Percentiles rank a stretch among this genome's conserved stretches.
These are phyloP conservation scores for Aspergillus fumigatiaffinis DNA, from an alignment of 2,329 filamentous ascomycete genomes.

Conservation along the genomic window DNA sequence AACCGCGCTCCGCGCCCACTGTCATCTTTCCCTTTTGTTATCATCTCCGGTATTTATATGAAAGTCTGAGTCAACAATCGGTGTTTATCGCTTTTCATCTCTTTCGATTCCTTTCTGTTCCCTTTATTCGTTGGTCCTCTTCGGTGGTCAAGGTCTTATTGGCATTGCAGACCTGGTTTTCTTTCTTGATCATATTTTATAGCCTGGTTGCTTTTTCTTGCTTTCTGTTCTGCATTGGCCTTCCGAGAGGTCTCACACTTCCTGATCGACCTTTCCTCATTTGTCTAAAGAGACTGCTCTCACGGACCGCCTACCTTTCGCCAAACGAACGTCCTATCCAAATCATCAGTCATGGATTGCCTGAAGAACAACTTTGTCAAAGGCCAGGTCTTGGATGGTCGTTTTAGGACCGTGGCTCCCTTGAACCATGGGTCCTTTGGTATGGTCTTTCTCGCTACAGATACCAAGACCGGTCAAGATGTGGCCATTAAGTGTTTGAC, in stretches of 20 bases:
- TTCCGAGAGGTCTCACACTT: conserved; percentile 13
- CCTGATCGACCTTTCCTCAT: conserved; percentile 10
- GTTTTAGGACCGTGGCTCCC: conserved; percentile 85
- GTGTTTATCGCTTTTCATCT: conserved; percentile 16
- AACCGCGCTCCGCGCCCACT: conserved; percentile 23
- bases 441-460: conserved; percentile 92
- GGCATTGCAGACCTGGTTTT: conserved; percentile 21
- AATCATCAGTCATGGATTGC: conserved; percentile 30
- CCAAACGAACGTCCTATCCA: conserved; percentile 13
- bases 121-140: conserved; percentile 20
- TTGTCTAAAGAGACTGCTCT: conserved; percentile 1
- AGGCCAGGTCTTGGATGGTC: conserved; percentile 52
- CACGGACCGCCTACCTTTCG: conserved; percentile 3
- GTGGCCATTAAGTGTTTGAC: conserved; percentile 97
- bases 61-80: conserved; percentile 20
- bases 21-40: conserved; percentile 26
- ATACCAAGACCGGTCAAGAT: conserved; percentile 68
- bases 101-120: conserved; percentile 16
- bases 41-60: conserved; percentile 27
- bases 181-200: conserved; percentile 24
- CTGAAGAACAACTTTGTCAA: conserved; percentile 34
- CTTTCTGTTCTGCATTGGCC: conserved; percentile 13
- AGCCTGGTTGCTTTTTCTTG: conserved; percentile 28
- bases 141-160: conserved; percentile 19
- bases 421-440: conserved; percentile 99